A percentile compares a stretch with the other conserved stretches of the same genome.
These are phyloP conservation scores for Gloeostereum incarnatum DNA, from an alignment of 768 basidiomycete species.

Conservation along the genomic window DNA sequence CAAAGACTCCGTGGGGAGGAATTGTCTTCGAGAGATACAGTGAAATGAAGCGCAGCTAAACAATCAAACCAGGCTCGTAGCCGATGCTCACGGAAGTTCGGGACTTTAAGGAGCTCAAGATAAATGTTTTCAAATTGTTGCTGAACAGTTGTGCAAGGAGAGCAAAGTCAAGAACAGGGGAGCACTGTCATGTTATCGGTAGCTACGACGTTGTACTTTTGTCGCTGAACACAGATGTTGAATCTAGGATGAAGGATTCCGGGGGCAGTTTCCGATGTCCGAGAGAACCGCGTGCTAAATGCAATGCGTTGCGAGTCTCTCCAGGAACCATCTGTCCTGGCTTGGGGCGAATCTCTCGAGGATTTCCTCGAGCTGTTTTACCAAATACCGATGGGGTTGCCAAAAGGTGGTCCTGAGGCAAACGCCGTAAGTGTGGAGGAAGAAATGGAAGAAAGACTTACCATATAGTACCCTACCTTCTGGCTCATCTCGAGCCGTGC, in stretches of 20 bases:
- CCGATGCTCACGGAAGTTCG: too few relatives aligned
- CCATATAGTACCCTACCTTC: slow-evolving; percentile 59
- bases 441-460: slow-evolving; percentile 24
- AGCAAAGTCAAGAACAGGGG: too few relatives aligned
- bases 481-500: slow-evolving; percentile 38
- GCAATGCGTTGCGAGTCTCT: slow-evolving; percentile 45
- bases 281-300: slow-evolving; percentile 45
- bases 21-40: background rate
- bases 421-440: slow-evolving; percentile 6
- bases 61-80: background rate
- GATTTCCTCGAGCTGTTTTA: slow-evolving; percentile 22
- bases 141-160: too few relatives aligned
- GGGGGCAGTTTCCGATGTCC: slow-evolving; percentile 15
- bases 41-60: background rate
- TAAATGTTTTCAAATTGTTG: too few relatives aligned
- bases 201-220: too few relatives aligned
- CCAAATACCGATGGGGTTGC: slow-evolving; percentile 48
- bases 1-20: too few relatives aligned
- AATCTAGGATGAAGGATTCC: background rate
- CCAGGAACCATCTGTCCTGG: slow-evolving; percentile 54
- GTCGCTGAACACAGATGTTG: too few relatives aligned
- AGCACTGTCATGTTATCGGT: too few relatives aligned
- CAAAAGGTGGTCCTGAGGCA: slow-evolving; percentile 51
- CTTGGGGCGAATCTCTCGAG: slow-evolving; percentile 18
- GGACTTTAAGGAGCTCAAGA: too few relatives aligned